Evolutionary conservation across 768 basidiomycete genomes (phyloP), one percentile per base, ranked within the genome.

Genomic region (Amanita pseudoporphyria): DNA sequence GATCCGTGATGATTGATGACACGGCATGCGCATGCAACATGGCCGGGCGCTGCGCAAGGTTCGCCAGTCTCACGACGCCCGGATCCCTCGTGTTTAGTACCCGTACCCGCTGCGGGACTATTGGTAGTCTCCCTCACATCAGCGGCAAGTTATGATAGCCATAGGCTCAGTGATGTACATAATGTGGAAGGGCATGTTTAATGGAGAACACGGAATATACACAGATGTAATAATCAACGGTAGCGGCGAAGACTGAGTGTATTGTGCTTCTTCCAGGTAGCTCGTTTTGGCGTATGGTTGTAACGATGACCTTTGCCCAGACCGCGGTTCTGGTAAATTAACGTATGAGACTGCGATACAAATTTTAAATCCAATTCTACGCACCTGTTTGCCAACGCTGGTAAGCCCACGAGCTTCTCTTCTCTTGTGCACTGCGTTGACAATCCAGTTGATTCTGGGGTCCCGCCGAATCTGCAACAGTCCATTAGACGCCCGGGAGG

Each of bases 231-330:
- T 26, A 49, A 71, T 79, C 78, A 90, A 69, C 87, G 83, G 78
- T 90, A 90, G 56, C 87, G 83, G 63, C 84, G 87, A 55, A 90
- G 78, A 67, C 82, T 85, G 78, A 90, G 87, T 13, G 94, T 96
- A 81, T 97, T 99, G 92, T 97, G 89, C 67, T 78, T 92, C 71
- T 89, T 92, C 93, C 93, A 98, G 71, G 87, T 91, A 9, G 91
- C 85, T 55, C 83, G 81, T 59, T 83, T 81, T 40, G 92, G 91
- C 38, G 84, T 81, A 67, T 97, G 90, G 74, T 97, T 96, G 88
- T 91, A 73, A 57, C 84, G 82, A 64, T 87, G 81, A 41, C 95
- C 95, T 70, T 97, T 97, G 74, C 93, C 95, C 63, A 97, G 68
- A 60, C 96, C 95, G 71, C 95, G 87, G 76, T 96, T 97, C 90